Evolutionary conservation across 768 basidiomycete genomes (phyloP).

Genomic region (Boletus patriciae): DNA sequence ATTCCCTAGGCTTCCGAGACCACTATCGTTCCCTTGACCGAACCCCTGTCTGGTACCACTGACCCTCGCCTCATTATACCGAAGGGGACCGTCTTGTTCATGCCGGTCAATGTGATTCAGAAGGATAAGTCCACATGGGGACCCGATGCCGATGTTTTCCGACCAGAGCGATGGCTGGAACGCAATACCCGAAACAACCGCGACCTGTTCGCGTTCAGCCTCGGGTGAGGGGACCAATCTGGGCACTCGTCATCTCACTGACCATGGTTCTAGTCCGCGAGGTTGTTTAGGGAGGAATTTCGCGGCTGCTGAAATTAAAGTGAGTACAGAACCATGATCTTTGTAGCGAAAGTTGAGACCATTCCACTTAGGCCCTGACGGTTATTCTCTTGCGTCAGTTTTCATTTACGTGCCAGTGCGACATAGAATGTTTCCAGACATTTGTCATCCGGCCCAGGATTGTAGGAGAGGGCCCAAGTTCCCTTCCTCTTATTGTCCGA

Average conservation of each 20-base stretch:
- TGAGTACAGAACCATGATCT: slow-evolving; percentile 20
- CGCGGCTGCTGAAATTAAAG: slow-evolving; percentile 61
- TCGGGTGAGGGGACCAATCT: slow-evolving; percentile 43
- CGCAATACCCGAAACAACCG: slow-evolving; percentile 37
- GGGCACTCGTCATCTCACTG: slow-evolving; percentile 3
- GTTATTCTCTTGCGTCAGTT: slow-evolving; percentile 55
- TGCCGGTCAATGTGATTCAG: slow-evolving; percentile 60
- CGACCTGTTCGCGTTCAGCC: slow-evolving; percentile 57
- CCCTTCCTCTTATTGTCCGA: slow-evolving; percentile 53
- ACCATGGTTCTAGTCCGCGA: slow-evolving; percentile 45
- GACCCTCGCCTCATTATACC: slow-evolving; percentile 49
- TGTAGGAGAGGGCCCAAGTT: slow-evolving; percentile 51
- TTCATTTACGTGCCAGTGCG: slow-evolving; percentile 47
- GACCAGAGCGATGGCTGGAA: slow-evolving; percentile 64
- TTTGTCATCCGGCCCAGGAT: slow-evolving; percentile 64
- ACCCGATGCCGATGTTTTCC: slow-evolving; percentile 52
- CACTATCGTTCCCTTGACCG: slow-evolving; percentile 53
- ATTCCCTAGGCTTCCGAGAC: slow-evolving; percentile 48
- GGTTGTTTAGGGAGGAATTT: slow-evolving; percentile 61
- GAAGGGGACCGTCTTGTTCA: slow-evolving; percentile 53
- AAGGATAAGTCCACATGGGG: slow-evolving; percentile 58
- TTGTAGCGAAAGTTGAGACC: slow-evolving; percentile 22
- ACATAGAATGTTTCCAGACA: slow-evolving; percentile 64
- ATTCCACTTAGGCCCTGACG: slow-evolving; percentile 36
- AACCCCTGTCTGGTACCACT: slow-evolving; percentile 47